Evolutionary conservation across 306 rosid species (phyloP), one percentile per base, ranked within the genome.

Genomic region (Casuarina glauca): DNA sequence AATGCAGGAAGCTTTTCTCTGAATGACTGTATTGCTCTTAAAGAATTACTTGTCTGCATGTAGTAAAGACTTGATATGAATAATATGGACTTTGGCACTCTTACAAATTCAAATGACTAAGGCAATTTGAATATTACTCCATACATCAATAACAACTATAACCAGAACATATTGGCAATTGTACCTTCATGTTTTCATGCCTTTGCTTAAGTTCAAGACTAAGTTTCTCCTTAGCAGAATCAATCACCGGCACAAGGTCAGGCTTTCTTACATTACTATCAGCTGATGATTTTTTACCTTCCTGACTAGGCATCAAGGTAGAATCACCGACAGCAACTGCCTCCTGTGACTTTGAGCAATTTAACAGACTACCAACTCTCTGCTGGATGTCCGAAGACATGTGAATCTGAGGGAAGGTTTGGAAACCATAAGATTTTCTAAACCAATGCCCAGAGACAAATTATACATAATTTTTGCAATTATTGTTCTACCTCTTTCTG

Each of bases 1-100:
- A 83, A 89, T 19, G 98, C 95, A 63, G 97, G 98, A 79, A 94
- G 97, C 64, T 85, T 89, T 90, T 92, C 95, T 76, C 92, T 86
- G 74, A 94, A 94, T 55, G 86, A 81, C 80, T 74, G 87, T 88
- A 92, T 92, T 83, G 85, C 88, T 84, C 80, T 89, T 73, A 86
- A 75, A 81, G 86, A 71, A 84, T 81, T 87, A 69, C 90, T 86
- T 72, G 78, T 82, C 98, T 94, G 84, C 75, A 74, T 54, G 77
- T 51, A 70, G 75, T 77, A 53, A 82, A 70, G 9, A 45, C 67
- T 26, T 26, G 15, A 15, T 35, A 61, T 15, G 11, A 67, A 76
- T 64, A 73, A 78, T 50, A 20, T 70, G 38, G 38, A 69, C 46
- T n/a, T 60, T 51, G 67, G 38, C 44, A 69, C 60, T 72, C 52